Conservation (phyloP, 2,329 filamentous ascomycete species). For the Iodosphaeria phyllophila region DNA sequence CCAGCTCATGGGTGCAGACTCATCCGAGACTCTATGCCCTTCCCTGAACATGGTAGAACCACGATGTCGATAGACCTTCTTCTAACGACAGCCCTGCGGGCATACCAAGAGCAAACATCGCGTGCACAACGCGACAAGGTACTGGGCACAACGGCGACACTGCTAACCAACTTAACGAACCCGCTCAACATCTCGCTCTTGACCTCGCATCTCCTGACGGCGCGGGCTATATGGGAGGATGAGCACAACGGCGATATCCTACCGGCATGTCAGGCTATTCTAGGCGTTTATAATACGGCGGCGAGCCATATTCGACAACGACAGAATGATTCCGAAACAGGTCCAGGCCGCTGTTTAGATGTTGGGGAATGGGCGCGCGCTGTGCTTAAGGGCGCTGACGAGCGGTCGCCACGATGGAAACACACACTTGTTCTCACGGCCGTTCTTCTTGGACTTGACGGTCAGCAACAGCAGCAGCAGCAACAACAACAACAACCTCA, state of each 20-base stretch:
- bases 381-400: constrained; percentile 37
- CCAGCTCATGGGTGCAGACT: too few relatives aligned
- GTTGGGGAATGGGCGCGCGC: constrained; percentile 37
- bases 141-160: constrained; percentile 45
- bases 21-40: background rate
- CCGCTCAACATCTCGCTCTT: constrained; percentile 57
- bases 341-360: constrained; percentile 23
- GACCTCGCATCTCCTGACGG: constrained; percentile 51
- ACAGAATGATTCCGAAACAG: too few relatives aligned
- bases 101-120: constrained; percentile 34
- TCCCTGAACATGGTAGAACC: too few relatives aligned
- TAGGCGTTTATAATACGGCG: constrained; percentile 56
- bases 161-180: constrained; percentile 53
- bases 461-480: too few relatives aligned
- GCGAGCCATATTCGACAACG: constrained; percentile 33
- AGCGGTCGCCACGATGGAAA: constrained; percentile 53
- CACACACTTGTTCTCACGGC: constrained; percentile 69
- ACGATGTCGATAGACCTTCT: constrained; percentile 49
- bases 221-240: constrained; percentile 57
- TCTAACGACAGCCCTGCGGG: constrained; percentile 45
- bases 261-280: constrained; percentile 41
- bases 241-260: constrained; percentile 39
- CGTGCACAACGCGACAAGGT: constrained; percentile 32
- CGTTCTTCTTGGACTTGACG: constrained; percentile 58
- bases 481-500: too few relatives aligned